Conservation (phyloP, 1,284 basidiomycete genomes). For the Puccinia horiana region DNA sequence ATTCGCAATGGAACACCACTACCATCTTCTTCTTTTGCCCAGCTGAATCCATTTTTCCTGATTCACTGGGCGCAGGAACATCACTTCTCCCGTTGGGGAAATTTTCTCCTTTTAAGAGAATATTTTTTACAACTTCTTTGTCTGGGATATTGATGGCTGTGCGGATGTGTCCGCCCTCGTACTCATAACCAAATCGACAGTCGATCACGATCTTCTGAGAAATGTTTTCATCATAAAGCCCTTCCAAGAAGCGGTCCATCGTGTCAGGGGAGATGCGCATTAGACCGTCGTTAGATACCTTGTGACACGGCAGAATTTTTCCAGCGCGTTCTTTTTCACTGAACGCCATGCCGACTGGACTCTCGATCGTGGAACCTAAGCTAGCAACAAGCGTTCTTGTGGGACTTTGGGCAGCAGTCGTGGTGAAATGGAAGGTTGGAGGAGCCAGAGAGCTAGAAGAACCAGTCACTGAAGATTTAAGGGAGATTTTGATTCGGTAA, state of each 20-base stretch:
- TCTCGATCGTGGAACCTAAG: slow-evolving; percentile 22
- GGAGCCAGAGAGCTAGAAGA: neutral
- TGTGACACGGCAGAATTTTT: slow-evolving; percentile 90
- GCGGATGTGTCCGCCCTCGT: slow-evolving; percentile 84
- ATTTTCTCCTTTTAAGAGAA: slow-evolving; percentile 60
- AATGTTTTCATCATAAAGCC: slow-evolving; percentile 69
- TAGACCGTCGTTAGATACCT: slow-evolving; percentile 88
- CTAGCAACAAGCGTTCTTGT: neutral
- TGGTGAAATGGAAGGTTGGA: neutral
- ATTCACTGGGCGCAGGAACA: slow-evolving; percentile 75
- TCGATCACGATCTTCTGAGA: slow-evolving; percentile 79
- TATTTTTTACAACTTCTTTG: slow-evolving; percentile 73
- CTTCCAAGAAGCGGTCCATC: slow-evolving; percentile 68
- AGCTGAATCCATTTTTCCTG: slow-evolving; percentile 67
- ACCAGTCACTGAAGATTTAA: neutral
- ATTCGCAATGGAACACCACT: slow-evolving; percentile 98
- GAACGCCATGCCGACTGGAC: slow-evolving; percentile 61
- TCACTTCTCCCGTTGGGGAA: slow-evolving; percentile 54
- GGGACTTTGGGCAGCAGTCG: neutral
- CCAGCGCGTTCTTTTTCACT: slow-evolving; percentile 86
- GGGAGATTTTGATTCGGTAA: neutral
- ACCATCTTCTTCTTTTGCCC: slow-evolving; percentile 70
- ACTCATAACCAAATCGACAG: slow-evolving; percentile 98
- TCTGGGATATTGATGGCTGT: slow-evolving; percentile 90
- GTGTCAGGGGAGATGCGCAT: slow-evolving; percentile 84